These are phyloP conservation scores for Solanum virginianum DNA, from an alignment of 257 asterid species.

Conservation along the genomic window DNA sequence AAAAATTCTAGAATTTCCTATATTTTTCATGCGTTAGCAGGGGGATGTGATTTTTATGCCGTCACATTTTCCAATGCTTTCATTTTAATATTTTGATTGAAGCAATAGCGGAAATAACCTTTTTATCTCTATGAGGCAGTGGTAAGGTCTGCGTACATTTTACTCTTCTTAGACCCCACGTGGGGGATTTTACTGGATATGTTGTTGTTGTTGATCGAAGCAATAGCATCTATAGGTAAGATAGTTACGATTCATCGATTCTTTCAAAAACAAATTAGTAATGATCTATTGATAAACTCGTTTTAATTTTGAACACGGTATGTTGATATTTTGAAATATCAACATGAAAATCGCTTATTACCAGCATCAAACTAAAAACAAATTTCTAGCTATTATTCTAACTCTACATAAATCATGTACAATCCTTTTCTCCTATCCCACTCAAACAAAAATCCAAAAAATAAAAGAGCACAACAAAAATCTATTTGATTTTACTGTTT, in stretches of 20 bases:
- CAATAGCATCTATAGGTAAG: neutral
- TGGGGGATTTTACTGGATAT: too few relatives aligned
- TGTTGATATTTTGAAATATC: neutral
- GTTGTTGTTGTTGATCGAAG: too few relatives aligned
- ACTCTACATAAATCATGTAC: neutral
- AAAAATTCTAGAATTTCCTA: neutral
- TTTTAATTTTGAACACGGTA: fast-evolving
- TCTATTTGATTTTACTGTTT: neutral
- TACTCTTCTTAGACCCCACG: too few relatives aligned
- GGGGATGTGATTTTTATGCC: neutral
- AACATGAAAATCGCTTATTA: neutral
- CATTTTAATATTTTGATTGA: neutral
- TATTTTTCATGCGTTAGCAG: neutral
- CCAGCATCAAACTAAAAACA: neutral
- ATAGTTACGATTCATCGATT: neutral
- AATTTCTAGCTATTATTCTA: neutral
- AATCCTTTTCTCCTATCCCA: neutral
- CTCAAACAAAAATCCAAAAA: neutral
- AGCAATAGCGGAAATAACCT: too few relatives aligned
- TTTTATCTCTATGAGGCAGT: too few relatives aligned
- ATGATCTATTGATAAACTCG: too few relatives aligned
- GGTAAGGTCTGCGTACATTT: too few relatives aligned
- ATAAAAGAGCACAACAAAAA: neutral
- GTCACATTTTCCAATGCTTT: neutral
- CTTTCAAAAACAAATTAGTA: too few relatives aligned